Evolutionary conservation across 371 early-diverging fungal species (phyloP).

Genomic region (Amoeboaphelidium occidentale): DNA sequence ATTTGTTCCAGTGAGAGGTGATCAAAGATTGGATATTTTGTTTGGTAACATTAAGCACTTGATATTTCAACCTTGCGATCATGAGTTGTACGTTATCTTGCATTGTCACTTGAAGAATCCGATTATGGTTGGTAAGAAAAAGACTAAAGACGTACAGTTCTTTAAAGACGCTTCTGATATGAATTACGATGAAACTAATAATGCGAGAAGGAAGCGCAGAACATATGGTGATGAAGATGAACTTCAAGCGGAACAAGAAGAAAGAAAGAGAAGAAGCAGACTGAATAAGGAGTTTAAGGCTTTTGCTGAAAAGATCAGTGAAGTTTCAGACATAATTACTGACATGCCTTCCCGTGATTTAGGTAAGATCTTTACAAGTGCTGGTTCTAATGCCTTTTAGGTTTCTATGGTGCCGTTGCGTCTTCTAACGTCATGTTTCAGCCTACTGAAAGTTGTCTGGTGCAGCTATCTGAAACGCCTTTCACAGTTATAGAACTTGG

Average conservation of each 20-base stretch:
- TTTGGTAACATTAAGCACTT: constrained; percentile 95
- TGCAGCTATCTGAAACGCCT: constrained; percentile 91
- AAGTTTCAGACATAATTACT: constrained; percentile 56
- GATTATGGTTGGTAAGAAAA: constrained; percentile 92
- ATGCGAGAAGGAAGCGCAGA: constrained; percentile 54
- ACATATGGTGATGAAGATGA: constrained; percentile 93
- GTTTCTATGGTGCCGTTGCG: constrained; percentile 91
- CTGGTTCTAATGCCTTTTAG: constrained; percentile 9
- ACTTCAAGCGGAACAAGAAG: constrained; percentile 81
- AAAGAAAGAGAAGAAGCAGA: constrained; percentile 52
- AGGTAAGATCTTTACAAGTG: neutral
- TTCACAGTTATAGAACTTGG: constrained; percentile 76
- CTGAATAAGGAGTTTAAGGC: constrained; percentile 83
- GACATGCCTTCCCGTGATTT: constrained; percentile 86
- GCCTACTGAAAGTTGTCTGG: constrained; percentile 79
- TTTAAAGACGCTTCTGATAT: constrained; percentile 90
- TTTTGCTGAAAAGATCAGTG: constrained; percentile 79
- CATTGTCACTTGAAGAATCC: constrained; percentile 92
- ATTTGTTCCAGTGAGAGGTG: constrained; percentile 49
- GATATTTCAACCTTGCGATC: constrained; percentile 95
- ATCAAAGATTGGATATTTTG: constrained; percentile 61
- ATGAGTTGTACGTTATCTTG: constrained; percentile 78
- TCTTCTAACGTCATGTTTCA: constrained; percentile 82
- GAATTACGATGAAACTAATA: constrained; percentile 91
- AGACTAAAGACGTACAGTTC: constrained; percentile 97